Evolutionary conservation across 257 asterid genomes (phyloP).

Genomic region (Scutellaria barbata): DNA sequence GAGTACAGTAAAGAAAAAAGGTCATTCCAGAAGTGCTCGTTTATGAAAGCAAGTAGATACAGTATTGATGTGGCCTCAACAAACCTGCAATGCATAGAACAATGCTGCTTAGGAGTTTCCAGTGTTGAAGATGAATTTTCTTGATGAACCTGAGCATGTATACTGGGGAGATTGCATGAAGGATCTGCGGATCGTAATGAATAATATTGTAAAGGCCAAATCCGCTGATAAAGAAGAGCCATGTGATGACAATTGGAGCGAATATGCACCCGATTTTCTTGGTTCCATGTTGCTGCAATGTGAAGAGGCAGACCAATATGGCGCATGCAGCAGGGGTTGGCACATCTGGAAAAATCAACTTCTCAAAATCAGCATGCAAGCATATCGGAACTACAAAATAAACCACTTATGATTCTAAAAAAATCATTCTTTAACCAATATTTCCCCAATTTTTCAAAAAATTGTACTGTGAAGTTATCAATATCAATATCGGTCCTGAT

Average conservation of each 20-base stretch:
- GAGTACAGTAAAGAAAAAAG: conserved; percentile 21
- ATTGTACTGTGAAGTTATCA: too few relatives aligned
- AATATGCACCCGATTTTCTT: conserved; percentile 75
- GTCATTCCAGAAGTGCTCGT: conserved; percentile 18
- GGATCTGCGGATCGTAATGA: conserved; percentile 50
- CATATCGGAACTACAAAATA: too few relatives aligned
- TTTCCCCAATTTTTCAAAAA: too few relatives aligned
- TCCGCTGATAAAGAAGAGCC: conserved; percentile 77
- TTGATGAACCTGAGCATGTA: conserved; percentile 77
- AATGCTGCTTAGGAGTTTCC: conserved; percentile 81
- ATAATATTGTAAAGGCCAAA: conserved; percentile 76
- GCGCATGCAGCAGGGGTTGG: conserved; percentile 88
- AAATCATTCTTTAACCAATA: too few relatives aligned
- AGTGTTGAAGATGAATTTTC: conserved; percentile 56
- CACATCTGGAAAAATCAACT: conserved; percentile 55
- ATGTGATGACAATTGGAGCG: conserved; percentile 84
- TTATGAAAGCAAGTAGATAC: not conserved
- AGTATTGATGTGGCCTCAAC: conserved; percentile 29
- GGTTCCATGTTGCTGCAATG: conserved; percentile 85
- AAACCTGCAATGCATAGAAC: conserved; percentile 85
- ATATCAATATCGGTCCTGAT: too few relatives aligned
- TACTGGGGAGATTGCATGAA: conserved; percentile 74
- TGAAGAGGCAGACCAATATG: conserved; percentile 84
- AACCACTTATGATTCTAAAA: too few relatives aligned
- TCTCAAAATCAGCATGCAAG: conserved; percentile 30